These are phyloP conservation scores for Silene conica DNA, from an alignment of 148 eudicot genomes.

Conservation along the genomic window DNA sequence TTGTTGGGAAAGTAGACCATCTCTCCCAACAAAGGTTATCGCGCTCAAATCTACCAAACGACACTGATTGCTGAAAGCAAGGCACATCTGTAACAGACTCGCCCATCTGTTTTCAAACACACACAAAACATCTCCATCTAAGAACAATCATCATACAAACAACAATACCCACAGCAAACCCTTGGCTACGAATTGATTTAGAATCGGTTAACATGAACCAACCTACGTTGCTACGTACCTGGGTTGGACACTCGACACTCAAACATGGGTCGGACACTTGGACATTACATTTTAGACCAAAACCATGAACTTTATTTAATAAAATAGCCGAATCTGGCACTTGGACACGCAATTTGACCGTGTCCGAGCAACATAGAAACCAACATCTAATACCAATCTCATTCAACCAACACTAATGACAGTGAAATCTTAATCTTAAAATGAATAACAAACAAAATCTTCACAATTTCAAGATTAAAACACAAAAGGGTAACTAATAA, in stretches of 20 bases:
- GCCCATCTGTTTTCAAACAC: slow-evolving; percentile 62
- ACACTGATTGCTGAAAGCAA: slow-evolving; percentile 62
- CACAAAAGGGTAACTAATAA: slow-evolving; percentile 25
- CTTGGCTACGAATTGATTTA: not conserved
- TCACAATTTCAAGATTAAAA: slow-evolving; percentile 5
- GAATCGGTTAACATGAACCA: not conserved
- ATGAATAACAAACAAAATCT: slow-evolving; percentile 1
- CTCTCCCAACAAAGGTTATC: slow-evolving; percentile 94
- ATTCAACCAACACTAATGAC: slow-evolving; percentile 22
- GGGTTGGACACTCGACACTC: too few species aligned
- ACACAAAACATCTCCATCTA: slow-evolving; percentile 25
- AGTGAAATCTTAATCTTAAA: slow-evolving; percentile 2
- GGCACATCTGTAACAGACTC: slow-evolving; percentile 33
- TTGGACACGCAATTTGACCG: too few species aligned
- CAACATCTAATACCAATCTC: slow-evolving; percentile 5
- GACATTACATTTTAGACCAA: too few species aligned
- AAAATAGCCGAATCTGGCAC: too few species aligned
- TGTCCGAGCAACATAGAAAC: too few species aligned
- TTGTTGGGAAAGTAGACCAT: slow-evolving; percentile 91
- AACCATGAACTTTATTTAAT: too few species aligned
- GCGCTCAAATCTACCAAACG: slow-evolving; percentile 88
- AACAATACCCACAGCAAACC: not conserved
- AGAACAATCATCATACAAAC: slow-evolving; percentile 12
- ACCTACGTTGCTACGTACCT: too few species aligned
- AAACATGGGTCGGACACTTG: too few species aligned